Percentiles rank a stretch among this genome's conserved stretches.
phyloP scores from a whole-genome alignment of 306 rosid genomes.

The Cyamopsis tetragonoloba region DNA sequence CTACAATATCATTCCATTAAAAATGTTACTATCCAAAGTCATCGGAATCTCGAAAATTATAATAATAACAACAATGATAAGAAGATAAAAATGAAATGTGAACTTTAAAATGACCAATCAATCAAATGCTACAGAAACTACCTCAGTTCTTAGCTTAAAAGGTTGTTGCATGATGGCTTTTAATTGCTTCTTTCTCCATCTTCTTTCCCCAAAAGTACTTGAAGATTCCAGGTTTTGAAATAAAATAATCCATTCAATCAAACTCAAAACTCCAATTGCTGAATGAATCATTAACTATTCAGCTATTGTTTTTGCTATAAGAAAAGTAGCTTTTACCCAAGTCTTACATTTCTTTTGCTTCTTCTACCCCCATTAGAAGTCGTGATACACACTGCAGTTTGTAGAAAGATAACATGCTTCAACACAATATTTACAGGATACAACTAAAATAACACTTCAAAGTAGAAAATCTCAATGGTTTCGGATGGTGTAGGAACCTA shows the following conservation, averaged over 20 bases:
- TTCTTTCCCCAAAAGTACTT: no score
- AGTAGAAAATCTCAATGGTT: slow-evolving; percentile 28
- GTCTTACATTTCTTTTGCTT: slow-evolving; percentile 79
- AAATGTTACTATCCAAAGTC: no score
- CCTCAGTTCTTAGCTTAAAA: slow-evolving; percentile 92
- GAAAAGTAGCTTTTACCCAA: background rate
- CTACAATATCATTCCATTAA: no score
- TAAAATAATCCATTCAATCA: background rate
- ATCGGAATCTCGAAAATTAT: no score
- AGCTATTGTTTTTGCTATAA: background rate
- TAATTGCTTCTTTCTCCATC: no score
- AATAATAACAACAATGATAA: no score
- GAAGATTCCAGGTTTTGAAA: slow-evolving; percentile 78
- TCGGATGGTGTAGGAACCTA: slow-evolving; percentile 38
- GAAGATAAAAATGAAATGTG: background rate
- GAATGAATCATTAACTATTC: no score
- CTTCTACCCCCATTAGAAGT: slow-evolving; percentile 56
- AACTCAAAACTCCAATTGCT: background rate
- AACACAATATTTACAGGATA: no score
- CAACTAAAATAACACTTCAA: background rate
- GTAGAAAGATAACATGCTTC: no score
- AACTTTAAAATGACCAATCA: background rate
- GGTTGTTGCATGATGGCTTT: no score
- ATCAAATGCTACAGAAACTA: slow-evolving; percentile 19
- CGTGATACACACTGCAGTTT: slow-evolving; percentile 54